phyloP scores from a whole-genome alignment of 2,329 filamentous ascomycete species.

The Pseudocercospora cruenta region DNA sequence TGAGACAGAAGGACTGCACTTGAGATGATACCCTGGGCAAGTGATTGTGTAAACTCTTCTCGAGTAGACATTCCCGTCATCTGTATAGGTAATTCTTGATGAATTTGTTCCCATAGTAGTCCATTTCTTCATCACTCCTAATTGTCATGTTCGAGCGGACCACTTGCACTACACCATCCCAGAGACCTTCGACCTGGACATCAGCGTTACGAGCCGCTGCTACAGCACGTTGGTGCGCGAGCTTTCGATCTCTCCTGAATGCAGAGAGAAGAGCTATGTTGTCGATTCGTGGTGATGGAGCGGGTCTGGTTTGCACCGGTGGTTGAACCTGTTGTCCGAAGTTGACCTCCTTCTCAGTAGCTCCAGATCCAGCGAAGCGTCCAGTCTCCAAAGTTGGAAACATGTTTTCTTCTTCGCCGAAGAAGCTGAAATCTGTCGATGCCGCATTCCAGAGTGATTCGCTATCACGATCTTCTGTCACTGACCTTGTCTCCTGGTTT shows the following conservation, averaged over 20 bases:
- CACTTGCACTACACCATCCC: conserved; percentile 63
- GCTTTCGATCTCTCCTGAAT: conserved; percentile 58
- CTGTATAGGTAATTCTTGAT: conserved; percentile 35
- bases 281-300: conserved; percentile 44
- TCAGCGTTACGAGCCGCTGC: conserved; percentile 39
- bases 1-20: neutral
- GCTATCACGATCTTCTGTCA: conserved; percentile 62
- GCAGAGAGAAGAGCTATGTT: conserved; percentile 57
- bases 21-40: no score
- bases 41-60: neutral
- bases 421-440: conserved; percentile 59
- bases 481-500: conserved; percentile 53
- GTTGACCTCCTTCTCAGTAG: conserved; percentile 33
- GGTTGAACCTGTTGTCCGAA: conserved; percentile 12
- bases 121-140: conserved; percentile 37
- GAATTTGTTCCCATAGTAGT: conserved; percentile 41
- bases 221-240: conserved; percentile 48
- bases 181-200: conserved; percentile 58
- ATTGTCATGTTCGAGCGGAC: conserved; percentile 46
- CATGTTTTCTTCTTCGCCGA: conserved; percentile 56
- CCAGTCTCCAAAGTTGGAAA: conserved; percentile 34
- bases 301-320: neutral
- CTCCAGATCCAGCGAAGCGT: conserved; percentile 20
- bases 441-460: conserved; percentile 64
- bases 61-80: conserved; percentile 25